Conservation (phyloP, 306 rosid genomes). For the Cotoneaster glaucophyllus region DNA sequence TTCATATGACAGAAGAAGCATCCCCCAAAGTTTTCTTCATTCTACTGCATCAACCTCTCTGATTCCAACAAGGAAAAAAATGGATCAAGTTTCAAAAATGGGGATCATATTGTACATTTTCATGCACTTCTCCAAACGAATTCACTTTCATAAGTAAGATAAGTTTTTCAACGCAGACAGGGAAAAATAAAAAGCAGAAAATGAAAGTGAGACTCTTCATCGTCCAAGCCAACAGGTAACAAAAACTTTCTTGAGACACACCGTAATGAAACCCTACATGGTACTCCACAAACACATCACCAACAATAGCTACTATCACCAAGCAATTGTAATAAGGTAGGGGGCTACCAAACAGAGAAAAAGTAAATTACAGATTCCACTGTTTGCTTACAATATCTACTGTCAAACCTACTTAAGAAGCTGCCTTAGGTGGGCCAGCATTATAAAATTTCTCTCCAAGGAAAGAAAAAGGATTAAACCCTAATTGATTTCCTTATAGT, state of each 20-base stretch:
- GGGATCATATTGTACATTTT: neutral
- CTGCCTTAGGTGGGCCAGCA: neutral
- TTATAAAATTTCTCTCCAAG: neutral
- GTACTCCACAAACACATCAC: neutral
- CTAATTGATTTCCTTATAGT: neutral
- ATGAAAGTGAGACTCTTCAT: neutral
- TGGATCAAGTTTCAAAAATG: neutral
- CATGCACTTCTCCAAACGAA: neutral
- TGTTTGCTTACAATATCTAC: neutral
- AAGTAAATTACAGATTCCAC: neutral
- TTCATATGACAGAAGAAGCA: neutral
- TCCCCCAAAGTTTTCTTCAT: conserved; percentile 6
- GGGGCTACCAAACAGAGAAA: neutral
- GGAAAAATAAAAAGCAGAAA: neutral
- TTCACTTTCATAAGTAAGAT: neutral
- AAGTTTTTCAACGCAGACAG: neutral
- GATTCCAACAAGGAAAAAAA: neutral
- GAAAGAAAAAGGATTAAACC: neutral
- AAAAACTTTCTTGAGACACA: neutral
- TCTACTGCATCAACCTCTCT: conserved; percentile 12
- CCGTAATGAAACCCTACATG: neutral
- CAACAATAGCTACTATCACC: neutral
- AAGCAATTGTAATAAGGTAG: neutral
- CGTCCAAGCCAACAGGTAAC: neutral
- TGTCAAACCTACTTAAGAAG: neutral